phyloP scores from a whole-genome alignment of 2,329 filamentous ascomycete species.

The Clarireedia monteithiana region DNA sequence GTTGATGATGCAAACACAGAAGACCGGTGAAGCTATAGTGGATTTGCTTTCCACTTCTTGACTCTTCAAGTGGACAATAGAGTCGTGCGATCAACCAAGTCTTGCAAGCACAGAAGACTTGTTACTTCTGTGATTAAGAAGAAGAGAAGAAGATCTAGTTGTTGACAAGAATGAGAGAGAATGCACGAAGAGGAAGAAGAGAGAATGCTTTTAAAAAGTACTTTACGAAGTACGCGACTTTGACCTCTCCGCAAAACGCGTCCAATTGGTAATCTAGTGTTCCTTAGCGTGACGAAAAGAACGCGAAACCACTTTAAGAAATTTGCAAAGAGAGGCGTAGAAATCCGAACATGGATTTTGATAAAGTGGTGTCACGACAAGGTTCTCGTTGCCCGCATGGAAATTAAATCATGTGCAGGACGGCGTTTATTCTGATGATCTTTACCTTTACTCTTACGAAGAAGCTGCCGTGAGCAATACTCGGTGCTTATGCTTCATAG shows the following conservation, averaged over 20 bases:
- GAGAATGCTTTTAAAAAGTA: conserved; percentile 13
- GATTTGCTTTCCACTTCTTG: no score
- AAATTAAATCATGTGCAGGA: background rate
- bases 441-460: no score
- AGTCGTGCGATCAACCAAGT: no score
- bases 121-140: background rate
- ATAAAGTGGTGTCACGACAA: background rate
- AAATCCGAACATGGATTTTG: background rate
- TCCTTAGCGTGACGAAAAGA: conserved; percentile 14
- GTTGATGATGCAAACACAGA: conserved; percentile 2
- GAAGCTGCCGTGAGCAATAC: no score
- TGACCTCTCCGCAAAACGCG: conserved; percentile 9
- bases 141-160: conserved; percentile 4
- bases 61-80: no score
- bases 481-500: no score
- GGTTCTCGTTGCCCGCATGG: background rate
- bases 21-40: no score
- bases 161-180: background rate
- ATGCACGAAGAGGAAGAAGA: background rate
- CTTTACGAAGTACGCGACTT: conserved; percentile 6
- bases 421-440: no score
- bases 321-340: background rate
- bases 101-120: no score
- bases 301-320: conserved; percentile 23
- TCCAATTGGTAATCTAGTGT: conserved; percentile 10